Percentiles rank a stretch among this genome's conserved stretches.
Evolutionary conservation across 768 basidiomycete species (phyloP).

Genomic region (Amanita thiersii): DNA sequence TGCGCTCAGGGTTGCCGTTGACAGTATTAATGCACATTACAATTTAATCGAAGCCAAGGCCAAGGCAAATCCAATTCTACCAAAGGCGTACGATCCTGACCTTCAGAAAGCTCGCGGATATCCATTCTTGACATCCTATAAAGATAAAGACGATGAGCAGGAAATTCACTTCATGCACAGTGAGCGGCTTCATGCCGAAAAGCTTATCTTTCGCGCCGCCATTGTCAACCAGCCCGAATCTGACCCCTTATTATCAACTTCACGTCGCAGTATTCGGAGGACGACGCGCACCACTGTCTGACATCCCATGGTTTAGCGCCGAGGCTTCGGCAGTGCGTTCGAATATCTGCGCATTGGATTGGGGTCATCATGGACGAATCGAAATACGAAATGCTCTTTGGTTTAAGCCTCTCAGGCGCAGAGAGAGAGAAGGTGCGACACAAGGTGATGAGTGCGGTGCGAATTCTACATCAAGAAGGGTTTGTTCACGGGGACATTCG

Average conservation of each 20-base stretch:
- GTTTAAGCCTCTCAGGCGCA: not conserved
- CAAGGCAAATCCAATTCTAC: not conserved
- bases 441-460: not conserved
- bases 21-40: not conserved
- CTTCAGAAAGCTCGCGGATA: too few relatives aligned
- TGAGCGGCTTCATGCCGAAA: not conserved
- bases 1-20: not conserved
- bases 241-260: not conserved
- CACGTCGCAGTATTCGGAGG: not conserved
- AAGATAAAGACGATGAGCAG: not conserved
- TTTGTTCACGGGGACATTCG: not conserved
- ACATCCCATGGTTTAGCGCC: not conserved
- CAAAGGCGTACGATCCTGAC: too few relatives aligned
- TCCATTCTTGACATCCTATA: not conserved
- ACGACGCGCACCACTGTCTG: not conserved
- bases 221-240: not conserved
- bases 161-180: not conserved
- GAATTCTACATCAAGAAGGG: not conserved
- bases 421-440: not conserved
- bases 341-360: not conserved
- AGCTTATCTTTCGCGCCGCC: not conserved
- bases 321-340: not conserved
- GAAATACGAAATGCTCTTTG: not conserved
- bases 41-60: conserved; percentile 1
- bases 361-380: not conserved